A percentile compares a stretch with the other conserved stretches of the same genome.
Evolutionary conservation across 192 early-diverging fungal genomes (phyloP).

Genomic region (Ambispora gerdemannii): DNA sequence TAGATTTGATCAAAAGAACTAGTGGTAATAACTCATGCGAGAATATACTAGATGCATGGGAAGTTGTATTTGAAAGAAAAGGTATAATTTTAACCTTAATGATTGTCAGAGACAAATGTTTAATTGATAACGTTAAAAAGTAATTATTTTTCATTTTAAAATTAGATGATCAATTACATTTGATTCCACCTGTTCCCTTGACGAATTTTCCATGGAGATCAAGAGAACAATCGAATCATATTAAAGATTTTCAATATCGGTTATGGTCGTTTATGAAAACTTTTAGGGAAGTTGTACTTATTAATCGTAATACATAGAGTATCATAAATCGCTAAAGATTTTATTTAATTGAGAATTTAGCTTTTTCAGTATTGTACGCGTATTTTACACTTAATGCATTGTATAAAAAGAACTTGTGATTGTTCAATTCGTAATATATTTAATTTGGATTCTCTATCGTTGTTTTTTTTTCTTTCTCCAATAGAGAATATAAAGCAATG

Average conservation of each 20-base stretch:
- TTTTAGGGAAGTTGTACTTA: slow-evolving; percentile 9
- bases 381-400: too few species aligned
- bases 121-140: not conserved
- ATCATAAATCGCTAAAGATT: too few species aligned
- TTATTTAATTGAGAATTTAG: too few species aligned
- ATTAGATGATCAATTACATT: not conserved
- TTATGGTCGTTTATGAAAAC: slow-evolving; percentile 20
- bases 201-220: not conserved
- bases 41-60: slow-evolving; percentile 3
- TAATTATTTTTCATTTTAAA: not conserved
- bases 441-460: too few species aligned
- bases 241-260: slow-evolving; percentile 10
- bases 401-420: too few species aligned
- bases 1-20: slow-evolving; percentile 11
- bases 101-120: not conserved
- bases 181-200: not conserved
- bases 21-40: not conserved
- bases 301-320: too few species aligned
- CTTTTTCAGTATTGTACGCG: too few species aligned
- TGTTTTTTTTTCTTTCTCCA: too few species aligned
- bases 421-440: too few species aligned
- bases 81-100: not conserved
- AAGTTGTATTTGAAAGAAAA: slow-evolving; percentile 15
- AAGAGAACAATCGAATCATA: not conserved
- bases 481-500: too few species aligned